A percentile compares a stretch with the other conserved stretches of the same genome.
Evolutionary conservation across 768 basidiomycete species (phyloP).

Genomic region (Lyophyllum semitale): DNA sequence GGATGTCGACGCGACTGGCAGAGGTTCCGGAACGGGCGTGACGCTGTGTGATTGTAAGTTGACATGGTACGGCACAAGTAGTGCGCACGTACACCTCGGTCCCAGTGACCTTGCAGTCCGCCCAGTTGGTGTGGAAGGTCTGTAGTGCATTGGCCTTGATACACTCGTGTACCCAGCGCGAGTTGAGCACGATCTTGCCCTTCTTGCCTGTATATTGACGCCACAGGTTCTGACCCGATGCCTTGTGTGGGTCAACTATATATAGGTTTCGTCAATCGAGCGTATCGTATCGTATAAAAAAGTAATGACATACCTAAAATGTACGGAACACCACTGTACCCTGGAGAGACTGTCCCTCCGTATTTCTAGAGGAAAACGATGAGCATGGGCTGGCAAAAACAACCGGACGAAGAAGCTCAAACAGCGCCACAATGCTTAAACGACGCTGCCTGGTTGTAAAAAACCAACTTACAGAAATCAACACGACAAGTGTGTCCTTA

Average conservation of each 20-base stretch:
- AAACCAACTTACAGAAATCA: slow-evolving; percentile 60
- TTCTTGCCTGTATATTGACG: slow-evolving; percentile 81
- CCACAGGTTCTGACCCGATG: slow-evolving; percentile 80
- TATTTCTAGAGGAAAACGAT: slow-evolving; percentile 55
- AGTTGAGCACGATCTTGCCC: slow-evolving; percentile 73
- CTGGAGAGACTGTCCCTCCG: slow-evolving; percentile 71
- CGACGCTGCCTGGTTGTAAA: background rate
- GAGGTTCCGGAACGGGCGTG: slow-evolving; percentile 20
- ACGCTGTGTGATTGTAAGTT: slow-evolving; percentile 8
- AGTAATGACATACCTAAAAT: slow-evolving; percentile 63
- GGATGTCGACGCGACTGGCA: slow-evolving; percentile 11
- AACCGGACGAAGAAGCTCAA: background rate
- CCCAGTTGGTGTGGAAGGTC: slow-evolving; percentile 77
- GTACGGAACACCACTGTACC: slow-evolving; percentile 79
- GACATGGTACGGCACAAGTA: background rate
- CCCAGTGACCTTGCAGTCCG: slow-evolving; percentile 79
- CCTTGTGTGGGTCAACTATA: slow-evolving; percentile 76
- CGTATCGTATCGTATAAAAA: slow-evolving; percentile 1
- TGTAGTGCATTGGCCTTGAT: slow-evolving; percentile 68
- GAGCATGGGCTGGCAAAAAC: background rate
- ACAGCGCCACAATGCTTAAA: background rate
- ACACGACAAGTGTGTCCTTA: slow-evolving; percentile 60
- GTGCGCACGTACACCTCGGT: slow-evolving; percentile 59
- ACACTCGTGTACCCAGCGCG: slow-evolving; percentile 79
- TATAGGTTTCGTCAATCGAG: slow-evolving; percentile 9